Conservation (phyloP, 257 asterid species). For the Petrea volubilis region DNA sequence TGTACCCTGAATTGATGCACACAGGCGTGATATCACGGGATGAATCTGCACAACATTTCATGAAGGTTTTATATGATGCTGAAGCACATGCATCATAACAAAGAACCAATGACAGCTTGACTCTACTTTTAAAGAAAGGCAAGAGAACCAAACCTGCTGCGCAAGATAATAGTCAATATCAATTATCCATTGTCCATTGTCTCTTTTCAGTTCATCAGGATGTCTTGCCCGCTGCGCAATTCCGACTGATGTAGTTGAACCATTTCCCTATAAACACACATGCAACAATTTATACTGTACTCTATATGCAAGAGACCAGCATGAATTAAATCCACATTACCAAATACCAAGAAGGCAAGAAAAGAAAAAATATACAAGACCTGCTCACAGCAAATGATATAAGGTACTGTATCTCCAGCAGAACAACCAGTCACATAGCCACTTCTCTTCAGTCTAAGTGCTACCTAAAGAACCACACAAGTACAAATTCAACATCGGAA, state of each 20-base stretch:
- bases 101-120: conserved; percentile 17
- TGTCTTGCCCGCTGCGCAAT: conserved; percentile 98
- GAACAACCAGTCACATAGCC: conserved; percentile 92
- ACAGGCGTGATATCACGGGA: conserved; percentile 96
- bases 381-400: conserved; percentile 92
- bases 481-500: conserved; percentile 18
- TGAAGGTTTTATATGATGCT: conserved; percentile 24
- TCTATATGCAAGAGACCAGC: background rate
- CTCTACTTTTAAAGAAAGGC: conserved; percentile 6
- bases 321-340: conserved; percentile 4
- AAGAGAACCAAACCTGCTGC: conserved; percentile 66
- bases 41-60: conserved; percentile 70
- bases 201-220: conserved; percentile 88
- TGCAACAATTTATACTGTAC: conserved; percentile 12
- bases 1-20: conserved; percentile 97
- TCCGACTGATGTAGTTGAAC: conserved; percentile 64
- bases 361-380: conserved; percentile 35
- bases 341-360: conserved; percentile 8
- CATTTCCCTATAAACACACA: conserved; percentile 57
- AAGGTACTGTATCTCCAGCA: conserved; percentile 96
- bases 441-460: conserved; percentile 83
- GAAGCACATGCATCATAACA: conserved; percentile 12
- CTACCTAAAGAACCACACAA: conserved; percentile 59
- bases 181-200: conserved; percentile 77
- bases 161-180: conserved; percentile 97